Percentiles rank a stretch among this genome's conserved stretches.
Conservation (phyloP, 106 monocot genomes). For the Acorus gramineus region DNA sequence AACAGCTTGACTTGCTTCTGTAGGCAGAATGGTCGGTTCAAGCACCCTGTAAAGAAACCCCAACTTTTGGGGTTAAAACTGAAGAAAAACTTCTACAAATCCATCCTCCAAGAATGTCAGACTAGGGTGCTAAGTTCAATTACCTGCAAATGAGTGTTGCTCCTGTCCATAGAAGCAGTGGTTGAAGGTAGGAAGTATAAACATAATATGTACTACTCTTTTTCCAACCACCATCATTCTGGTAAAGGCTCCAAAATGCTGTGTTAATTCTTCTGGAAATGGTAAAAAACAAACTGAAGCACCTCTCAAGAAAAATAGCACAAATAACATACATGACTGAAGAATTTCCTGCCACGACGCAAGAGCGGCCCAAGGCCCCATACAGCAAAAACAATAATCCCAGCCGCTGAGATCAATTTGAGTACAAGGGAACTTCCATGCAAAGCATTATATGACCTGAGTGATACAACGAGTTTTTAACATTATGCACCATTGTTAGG, state of each 20-base stretch:
- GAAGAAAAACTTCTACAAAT: background rate
- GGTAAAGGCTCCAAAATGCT: background rate
- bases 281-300: background rate
- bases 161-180: slow-evolving; percentile 81
- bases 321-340: slow-evolving; percentile 42
- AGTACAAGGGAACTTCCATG: slow-evolving; percentile 26
- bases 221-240: slow-evolving; percentile 73
- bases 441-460: slow-evolving; percentile 47
- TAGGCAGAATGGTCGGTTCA: slow-evolving; percentile 53
- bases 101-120: background rate
- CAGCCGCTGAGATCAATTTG: slow-evolving; percentile 56
- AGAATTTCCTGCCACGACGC: slow-evolving; percentile 38
- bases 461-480: background rate
- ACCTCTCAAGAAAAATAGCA: background rate
- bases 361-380: slow-evolving; percentile 71
- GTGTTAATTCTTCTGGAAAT: no score
- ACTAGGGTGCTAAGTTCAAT: background rate
- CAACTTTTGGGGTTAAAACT: background rate
- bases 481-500: background rate
- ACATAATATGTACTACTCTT: slow-evolving; percentile 77
- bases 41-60: slow-evolving; percentile 36
- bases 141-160: slow-evolving; percentile 68
- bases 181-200: slow-evolving; percentile 73
- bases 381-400: slow-evolving; percentile 68
- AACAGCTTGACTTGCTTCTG: slow-evolving; percentile 84